A percentile compares a stretch with the other conserved stretches of the same genome.
phyloP scores from a whole-genome alignment of 305 asterid genomes.

The Vinca major region DNA sequence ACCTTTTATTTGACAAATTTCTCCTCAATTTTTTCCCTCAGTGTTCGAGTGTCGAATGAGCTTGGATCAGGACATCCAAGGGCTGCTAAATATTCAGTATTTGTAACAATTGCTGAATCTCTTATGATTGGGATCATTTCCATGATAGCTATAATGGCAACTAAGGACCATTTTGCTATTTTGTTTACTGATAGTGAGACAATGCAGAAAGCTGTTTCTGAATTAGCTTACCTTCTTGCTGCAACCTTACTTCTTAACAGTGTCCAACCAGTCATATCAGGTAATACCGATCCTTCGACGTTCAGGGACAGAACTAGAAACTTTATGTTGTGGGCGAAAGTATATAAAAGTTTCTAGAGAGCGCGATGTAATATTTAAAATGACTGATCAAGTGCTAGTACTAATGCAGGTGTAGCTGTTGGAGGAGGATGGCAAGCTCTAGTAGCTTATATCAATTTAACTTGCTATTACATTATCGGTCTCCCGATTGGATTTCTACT shows the following conservation, averaged over 20 bases:
- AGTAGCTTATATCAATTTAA: conserved; percentile 70
- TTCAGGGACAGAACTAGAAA: too few species aligned
- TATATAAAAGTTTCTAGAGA: too few species aligned
- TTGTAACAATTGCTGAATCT: conserved; percentile 54
- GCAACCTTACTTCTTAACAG: conserved; percentile 77
- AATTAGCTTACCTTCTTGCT: conserved; percentile 76
- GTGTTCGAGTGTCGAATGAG: conserved; percentile 85
- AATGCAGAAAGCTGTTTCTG: conserved; percentile 77
- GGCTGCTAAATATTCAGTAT: conserved; percentile 76
- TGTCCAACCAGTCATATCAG: conserved; percentile 91
- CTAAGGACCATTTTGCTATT: conserved; percentile 56
- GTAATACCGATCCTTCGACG: conserved; percentile 11
- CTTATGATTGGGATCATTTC: conserved; percentile 54
- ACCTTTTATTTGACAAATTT: not conserved
- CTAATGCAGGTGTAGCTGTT: conserved; percentile 68
- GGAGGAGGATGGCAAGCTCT: conserved; percentile 99
- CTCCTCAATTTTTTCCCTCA: conserved; percentile 11
- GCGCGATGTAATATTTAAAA: too few species aligned
- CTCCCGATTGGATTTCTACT: conserved; percentile 72
- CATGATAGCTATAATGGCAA: conserved; percentile 51
- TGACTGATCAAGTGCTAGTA: too few species aligned
- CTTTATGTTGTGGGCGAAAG: too few species aligned
- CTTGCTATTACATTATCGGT: conserved; percentile 68
- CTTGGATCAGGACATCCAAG: conserved; percentile 83
- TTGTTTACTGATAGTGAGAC: conserved; percentile 53